Evolutionary conservation across 2,329 filamentous ascomycete genomes (phyloP), one percentile per base, ranked within the genome.

Genomic region (Verticillium zaregamsianum): DNA sequence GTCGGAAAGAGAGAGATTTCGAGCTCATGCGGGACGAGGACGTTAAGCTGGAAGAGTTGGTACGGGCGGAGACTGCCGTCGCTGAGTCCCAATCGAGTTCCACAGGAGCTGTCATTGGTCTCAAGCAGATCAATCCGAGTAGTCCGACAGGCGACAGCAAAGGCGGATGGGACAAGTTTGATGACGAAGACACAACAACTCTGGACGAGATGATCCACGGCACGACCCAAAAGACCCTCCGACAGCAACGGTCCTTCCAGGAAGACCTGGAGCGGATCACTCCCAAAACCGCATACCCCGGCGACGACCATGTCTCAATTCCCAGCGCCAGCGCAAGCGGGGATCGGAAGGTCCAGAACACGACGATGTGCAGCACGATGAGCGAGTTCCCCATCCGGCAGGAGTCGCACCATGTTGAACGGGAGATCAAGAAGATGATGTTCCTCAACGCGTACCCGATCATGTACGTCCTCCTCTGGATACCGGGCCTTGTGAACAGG

Each of bases 381-480:
- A 66, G 65, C 61, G 61, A 62, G 55, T 68, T 68, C 45, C 67
- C 66, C 23, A 61, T 66, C 31, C 66, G 63, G 17, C 60, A 49
- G 32, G 61, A 63, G 55, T 64, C 66, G 52, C 65, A 61, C n/a
- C 62, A 66, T 45, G 62, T 66, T 28, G 65, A 68, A 63, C 66
- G 61, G 54, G 67, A 70, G 61, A 66, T 74, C 32, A 69, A 69
- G 56, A 70, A 70, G 57, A 71, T 76, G 63, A 68, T 77, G 23
- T 64, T 76, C 8, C 66, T 77, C 58, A 75, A 76, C 59, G 74
- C 72, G 2, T 77, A 77, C 57, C 74, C 75, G 1, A 71, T 75
- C 55, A 69, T 69, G 40, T 76, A 75, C 66, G 70, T 77, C 54
- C 56, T 76, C 5, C 69, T 77, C n/a, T 77, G 72, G 74, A 68